Conservation (phyloP, 192 early-diverging fungal species). For the Dissophora ornata region DNA sequence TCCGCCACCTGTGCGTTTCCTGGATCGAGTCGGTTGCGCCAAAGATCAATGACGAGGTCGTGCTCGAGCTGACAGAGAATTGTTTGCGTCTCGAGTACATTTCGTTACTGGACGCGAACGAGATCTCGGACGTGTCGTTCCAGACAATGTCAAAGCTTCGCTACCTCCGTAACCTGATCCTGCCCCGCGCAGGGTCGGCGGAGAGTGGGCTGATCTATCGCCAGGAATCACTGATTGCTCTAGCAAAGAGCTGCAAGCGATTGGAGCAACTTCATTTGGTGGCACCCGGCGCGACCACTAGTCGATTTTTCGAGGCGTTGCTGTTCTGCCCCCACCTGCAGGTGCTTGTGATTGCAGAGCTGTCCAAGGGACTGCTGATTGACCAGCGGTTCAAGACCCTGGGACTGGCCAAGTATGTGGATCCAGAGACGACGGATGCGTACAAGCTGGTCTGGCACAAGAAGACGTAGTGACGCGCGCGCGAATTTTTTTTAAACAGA, state of each 20-base stretch:
- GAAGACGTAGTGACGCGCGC: constrained; percentile 24
- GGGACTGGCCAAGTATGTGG: constrained; percentile 48
- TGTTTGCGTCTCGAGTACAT: constrained; percentile 54
- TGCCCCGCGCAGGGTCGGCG: constrained; percentile 33
- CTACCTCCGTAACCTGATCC: constrained; percentile 51
- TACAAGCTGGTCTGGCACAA: constrained; percentile 54
- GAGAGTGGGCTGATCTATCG: constrained; percentile 38
- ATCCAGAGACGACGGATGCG: constrained; percentile 44
- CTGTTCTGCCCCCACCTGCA: constrained; percentile 45
- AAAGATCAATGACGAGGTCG: constrained; percentile 46
- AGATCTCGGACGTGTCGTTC: constrained; percentile 53
- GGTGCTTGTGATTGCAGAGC: constrained; percentile 47
- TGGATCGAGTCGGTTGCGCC: constrained; percentile 41
- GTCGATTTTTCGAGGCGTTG: constrained; percentile 46
- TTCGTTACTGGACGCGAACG: constrained; percentile 47
- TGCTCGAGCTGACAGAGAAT: constrained; percentile 44
- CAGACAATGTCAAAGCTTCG: constrained; percentile 50
- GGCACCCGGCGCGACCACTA: constrained; percentile 46
- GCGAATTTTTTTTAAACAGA: too few relatives aligned
- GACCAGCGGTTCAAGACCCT: constrained; percentile 52
- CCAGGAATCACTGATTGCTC: constrained; percentile 42
- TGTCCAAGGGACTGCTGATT: constrained; percentile 50
- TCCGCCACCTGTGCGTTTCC: constrained; percentile 48
- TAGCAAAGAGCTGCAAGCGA: constrained; percentile 43
- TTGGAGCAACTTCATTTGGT: constrained; percentile 46